Conservation (phyloP, 2,329 filamentous ascomycete genomes). For the Pestalotiopsis sp. region DNA sequence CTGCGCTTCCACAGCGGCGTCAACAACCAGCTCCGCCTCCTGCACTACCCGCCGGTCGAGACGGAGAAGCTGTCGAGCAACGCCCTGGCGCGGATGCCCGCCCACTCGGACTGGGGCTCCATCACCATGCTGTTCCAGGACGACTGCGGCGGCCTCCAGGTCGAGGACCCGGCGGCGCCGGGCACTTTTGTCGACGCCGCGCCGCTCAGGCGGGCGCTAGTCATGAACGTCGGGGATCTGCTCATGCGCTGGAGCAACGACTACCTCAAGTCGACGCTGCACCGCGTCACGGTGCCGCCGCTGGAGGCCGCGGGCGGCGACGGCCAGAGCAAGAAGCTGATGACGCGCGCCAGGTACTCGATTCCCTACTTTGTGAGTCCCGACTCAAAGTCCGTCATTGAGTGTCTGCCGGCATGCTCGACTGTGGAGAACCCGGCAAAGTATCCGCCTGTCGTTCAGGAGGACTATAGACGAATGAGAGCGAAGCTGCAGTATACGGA, state of each 20-base stretch:
- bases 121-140: constrained; percentile 54
- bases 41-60: constrained; percentile 59
- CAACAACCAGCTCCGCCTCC: constrained; percentile 61
- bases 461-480: constrained; percentile 29
- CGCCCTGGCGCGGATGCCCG: constrained; percentile 36
- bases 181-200: constrained; percentile 40
- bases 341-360: constrained; percentile 56
- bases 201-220: constrained; percentile 30
- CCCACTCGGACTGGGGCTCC: constrained; percentile 37
- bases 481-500: constrained; percentile 29
- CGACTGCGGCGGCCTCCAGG: constrained; percentile 46
- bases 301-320: constrained; percentile 33
- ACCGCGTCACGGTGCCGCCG: constrained; percentile 52
- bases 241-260: constrained; percentile 46
- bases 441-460: constrained; percentile 45
- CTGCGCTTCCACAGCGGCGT: constrained; percentile 52
- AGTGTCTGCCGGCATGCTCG: constrained; percentile 51
- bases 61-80: constrained; percentile 44
- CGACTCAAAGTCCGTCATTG: constrained; percentile 50
- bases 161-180: constrained; percentile 38
- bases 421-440: constrained; percentile 45
- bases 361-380: constrained; percentile 62
- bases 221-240: constrained; percentile 39
- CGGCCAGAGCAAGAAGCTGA: constrained; percentile 26
- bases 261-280: constrained; percentile 52